A percentile compares a stretch with the other conserved stretches of the same genome.
Conservation (phyloP, 768 basidiomycete species). For the Dendrothele bispora region DNA sequence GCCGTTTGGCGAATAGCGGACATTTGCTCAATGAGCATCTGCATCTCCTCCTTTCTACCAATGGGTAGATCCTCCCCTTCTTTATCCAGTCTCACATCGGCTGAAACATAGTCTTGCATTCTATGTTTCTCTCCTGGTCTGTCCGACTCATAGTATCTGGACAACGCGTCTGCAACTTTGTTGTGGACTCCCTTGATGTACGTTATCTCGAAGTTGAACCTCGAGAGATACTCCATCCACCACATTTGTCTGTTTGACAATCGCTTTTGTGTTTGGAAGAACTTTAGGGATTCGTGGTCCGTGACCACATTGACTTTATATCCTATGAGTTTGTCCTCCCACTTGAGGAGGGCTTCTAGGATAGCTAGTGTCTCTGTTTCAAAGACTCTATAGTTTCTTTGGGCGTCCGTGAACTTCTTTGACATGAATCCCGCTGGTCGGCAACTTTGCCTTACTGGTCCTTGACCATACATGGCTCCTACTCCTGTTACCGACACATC, state of each 20-base stretch:
- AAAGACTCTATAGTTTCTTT: constrained; percentile 18
- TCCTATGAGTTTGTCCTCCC: constrained; percentile 25
- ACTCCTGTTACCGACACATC: constrained; percentile 8
- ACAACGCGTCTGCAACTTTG: too few species aligned
- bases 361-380: constrained; percentile 17
- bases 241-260: too few species aligned
- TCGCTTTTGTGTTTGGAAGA: constrained; percentile 11
- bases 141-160: too few species aligned
- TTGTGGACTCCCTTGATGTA: too few species aligned
- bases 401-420: constrained; percentile 16
- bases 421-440: neutral
- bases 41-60: neutral
- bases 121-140: too few species aligned
- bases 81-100: too few species aligned
- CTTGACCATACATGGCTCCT: constrained; percentile 1
- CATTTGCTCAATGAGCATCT: neutral
- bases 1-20: neutral
- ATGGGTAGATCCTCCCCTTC: too few species aligned
- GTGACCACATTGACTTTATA: constrained; percentile 10
- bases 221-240: too few species aligned
- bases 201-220: too few species aligned
- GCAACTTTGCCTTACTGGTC: neutral
- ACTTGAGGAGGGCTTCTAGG: constrained; percentile 20
- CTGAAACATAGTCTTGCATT: too few species aligned
- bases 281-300: constrained; percentile 6